Base-by-base conservation (phyloP, 2,329 filamentous ascomycete species). In the Fusarium duplospermum region DNA sequence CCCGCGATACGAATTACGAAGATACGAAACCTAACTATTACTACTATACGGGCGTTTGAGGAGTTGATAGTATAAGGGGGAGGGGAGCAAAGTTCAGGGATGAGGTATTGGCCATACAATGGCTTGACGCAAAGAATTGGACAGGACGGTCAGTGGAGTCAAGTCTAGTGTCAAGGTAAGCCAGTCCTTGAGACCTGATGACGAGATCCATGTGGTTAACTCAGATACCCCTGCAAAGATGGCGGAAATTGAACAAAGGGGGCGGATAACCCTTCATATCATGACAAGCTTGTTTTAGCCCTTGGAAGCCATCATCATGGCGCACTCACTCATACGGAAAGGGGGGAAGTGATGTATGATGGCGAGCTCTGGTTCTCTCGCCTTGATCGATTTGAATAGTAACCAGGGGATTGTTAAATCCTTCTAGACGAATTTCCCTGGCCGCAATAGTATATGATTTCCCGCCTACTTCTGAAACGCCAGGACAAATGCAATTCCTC, bases 381-480 rank as follows among this genome's bases (percentile, higher is more conserved):
- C 40, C 63, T 38, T 42, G 63, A 22, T 57, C 62, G 56, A 64
- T 64, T 58, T 72, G 47, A 31, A 52, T 31, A 67, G 35, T 62
- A 45, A 45, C 65, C 60, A 67, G 62, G 59, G 52, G 45, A 50
- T 13, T 29, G 22, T 8, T 29, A 38, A 33, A 52, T 64, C 65
- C 57, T 27, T 64, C 52, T 67, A 64, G 72, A 75, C 42, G 33
- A 73, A 70, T 20, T 24, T 62, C 58, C 73, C 72, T 63, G 63
- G 63, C 10, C 18, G 47, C 29, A 13, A 29, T 52, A 52, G 56
- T 62, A 67, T 70, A 68, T 73, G 70, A 64, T 69, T 69, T 70
- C 47, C 57, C 72, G 69, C 69, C 72, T 72, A 73, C 71, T 74
- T 76, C 71, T 75, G 75, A 74, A 80, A 80, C 79, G 79, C 79